Base-by-base conservation (phyloP, 257 asterid species). In the Capsicum pubescens region DNA sequence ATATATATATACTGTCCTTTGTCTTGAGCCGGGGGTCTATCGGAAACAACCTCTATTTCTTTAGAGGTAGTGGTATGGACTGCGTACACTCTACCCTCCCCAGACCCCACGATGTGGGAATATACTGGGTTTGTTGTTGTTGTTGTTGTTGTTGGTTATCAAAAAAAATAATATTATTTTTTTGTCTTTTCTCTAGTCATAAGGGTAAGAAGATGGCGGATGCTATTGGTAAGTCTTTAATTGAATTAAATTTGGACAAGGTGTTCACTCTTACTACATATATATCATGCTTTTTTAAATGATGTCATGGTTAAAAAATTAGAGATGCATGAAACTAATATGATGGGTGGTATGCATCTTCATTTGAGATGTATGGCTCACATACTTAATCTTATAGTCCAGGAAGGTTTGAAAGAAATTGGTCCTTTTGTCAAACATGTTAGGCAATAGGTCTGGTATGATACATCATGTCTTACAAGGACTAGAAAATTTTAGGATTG, bases 301-400 rank as follows among this genome's bases (percentile, higher is more conserved):
- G 78, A 77, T 52, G 39, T 2, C 8, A 21, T 15, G 3, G 56
- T 84, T 39, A 16, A 0, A 55, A 14, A 1, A 13, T 36, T 46
- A 9, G 39, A 5, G 36, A 5, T 8, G 36, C 46, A 3, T 57
- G 52, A 8, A 21, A 50, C 42, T 11, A 42, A 6, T 48, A 35
- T 76, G 17, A 11, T 57, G 10, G 46, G 42, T 26, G 66, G 32
- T 0, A 80, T 79, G 11, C 60, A 36, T 10, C 9, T 69, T 3
- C 82, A 80, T 50, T n/a, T 66, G 60, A 78, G 70, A 26, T 84
- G 70, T 70, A 35, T 50, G 52, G 56, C 83, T 17, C 59, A 74
- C 26, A 58, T 80, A 36, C 60, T 85, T 7, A 80, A 85, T 81
- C 63, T 85, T 35, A 32, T 71, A 54, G 59, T 59, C 6, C 9